Evolutionary conservation across 139 green algal genomes (phyloP).

Genomic region (Ettlia oleoabundans): DNA sequence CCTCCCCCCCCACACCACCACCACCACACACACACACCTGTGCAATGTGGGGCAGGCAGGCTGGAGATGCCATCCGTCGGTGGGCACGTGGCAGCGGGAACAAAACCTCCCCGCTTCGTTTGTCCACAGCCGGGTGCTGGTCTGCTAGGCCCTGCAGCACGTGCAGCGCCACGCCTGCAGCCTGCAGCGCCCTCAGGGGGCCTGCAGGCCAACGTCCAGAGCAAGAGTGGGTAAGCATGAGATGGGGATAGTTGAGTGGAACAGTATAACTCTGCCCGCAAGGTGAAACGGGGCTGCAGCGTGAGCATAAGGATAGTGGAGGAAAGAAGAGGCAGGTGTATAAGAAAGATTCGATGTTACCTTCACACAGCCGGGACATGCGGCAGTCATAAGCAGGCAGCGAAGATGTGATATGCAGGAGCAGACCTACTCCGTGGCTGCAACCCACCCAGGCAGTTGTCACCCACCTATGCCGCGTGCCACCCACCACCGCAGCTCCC

Average conservation of each 20-base stretch:
- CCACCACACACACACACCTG: conserved; percentile 76
- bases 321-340: no score
- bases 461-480: conserved; percentile 38
- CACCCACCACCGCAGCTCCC: conserved; percentile 87
- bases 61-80: conserved; percentile 61
- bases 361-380: no score
- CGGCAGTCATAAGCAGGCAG: background rate
- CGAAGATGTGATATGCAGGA: background rate
- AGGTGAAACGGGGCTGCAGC: no score
- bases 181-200: conserved; percentile 37
- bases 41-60: conserved; percentile 82
- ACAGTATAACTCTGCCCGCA: no score
- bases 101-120: conserved; percentile 51
- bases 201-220: conserved; percentile 11
- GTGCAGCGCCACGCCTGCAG: conserved; percentile 46
- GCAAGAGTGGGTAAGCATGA: background rate
- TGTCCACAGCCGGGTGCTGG: conserved; percentile 56
- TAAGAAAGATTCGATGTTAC: no score
- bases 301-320: no score
- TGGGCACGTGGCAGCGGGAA: conserved; percentile 80
- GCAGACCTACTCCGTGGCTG: background rate
- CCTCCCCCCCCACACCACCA: no score
- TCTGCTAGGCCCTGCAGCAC: conserved; percentile 69
- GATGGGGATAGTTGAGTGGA: background rate
- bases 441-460: background rate